These are phyloP conservation scores for Oryza longistaminata DNA, from an alignment of 176 grass and related monocot species.

Conservation along the genomic window DNA sequence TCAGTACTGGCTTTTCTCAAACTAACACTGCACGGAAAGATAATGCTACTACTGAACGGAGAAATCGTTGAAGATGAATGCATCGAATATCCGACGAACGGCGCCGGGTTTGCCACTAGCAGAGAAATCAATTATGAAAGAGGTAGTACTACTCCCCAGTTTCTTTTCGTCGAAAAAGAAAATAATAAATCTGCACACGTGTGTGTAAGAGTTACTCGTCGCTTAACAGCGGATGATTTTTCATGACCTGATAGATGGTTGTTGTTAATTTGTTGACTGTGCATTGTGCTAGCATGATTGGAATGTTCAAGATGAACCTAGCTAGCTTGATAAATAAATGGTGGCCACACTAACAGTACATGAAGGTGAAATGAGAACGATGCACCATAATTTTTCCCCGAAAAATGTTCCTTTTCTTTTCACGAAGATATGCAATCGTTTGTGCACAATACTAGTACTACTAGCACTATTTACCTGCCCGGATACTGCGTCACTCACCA, in stretches of 20 bases:
- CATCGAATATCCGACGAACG: not conserved
- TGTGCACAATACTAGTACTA: too few species aligned
- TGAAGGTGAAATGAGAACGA: not conserved
- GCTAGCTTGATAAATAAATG: too few species aligned
- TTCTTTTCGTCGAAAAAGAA: not conserved
- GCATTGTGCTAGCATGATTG: not conserved
- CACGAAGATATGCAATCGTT: too few species aligned
- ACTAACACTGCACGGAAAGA: constrained; percentile 1
- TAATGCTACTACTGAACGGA: not conserved
- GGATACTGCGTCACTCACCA: not conserved
- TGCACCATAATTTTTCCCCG: too few species aligned
- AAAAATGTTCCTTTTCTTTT: too few species aligned
- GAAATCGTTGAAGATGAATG: not conserved
- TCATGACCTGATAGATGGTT: too few species aligned
- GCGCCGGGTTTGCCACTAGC: constrained; percentile 11
- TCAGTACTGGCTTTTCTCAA: not conserved
- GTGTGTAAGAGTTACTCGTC: not conserved
- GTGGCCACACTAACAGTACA: not conserved
- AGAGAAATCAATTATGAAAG: not conserved
- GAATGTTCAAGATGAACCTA: not conserved
- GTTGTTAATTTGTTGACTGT: not conserved
- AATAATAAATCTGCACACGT: not conserved
- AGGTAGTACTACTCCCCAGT: not conserved
- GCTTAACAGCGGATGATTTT: too few species aligned
- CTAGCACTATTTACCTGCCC: too few species aligned